These are phyloP conservation scores for Daldinia concentrica DNA, from an alignment of 495 filamentous ascomycete species.

Conservation along the genomic window DNA sequence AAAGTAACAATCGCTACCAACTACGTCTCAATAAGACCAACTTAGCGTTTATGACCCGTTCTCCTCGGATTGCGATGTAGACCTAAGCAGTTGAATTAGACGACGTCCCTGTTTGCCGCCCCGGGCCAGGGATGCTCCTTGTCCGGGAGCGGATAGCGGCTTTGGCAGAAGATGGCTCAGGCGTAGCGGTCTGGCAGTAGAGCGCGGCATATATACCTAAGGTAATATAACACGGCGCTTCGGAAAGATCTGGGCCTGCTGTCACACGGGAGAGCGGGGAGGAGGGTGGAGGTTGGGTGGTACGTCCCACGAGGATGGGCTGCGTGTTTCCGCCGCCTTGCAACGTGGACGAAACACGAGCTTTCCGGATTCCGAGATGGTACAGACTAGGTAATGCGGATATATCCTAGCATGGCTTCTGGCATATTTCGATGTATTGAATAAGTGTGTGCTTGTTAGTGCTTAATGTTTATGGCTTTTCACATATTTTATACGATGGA, in stretches of 20 bases:
- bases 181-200: slow-evolving; percentile 3
- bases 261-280: slow-evolving; percentile 15
- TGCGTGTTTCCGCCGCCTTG: slow-evolving; percentile 29
- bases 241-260: slow-evolving; percentile 18
- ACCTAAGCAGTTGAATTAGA: slow-evolving; percentile 19
- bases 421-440: not conserved
- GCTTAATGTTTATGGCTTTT: not conserved
- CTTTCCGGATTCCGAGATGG: slow-evolving; percentile 44
- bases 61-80: not conserved
- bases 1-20: not conserved
- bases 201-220: not conserved
- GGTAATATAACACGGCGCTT: not conserved
- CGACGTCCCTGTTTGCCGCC: slow-evolving; percentile 20
- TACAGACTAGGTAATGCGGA: not conserved
- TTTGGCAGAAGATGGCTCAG: slow-evolving; percentile 19
- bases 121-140: slow-evolving; percentile 20
- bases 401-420: not conserved
- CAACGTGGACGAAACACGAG: slow-evolving; percentile 36
- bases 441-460: not conserved
- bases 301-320: slow-evolving; percentile 31
- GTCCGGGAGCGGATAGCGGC: slow-evolving; percentile 21
- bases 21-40: not conserved
- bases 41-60: slow-evolving; percentile 4
- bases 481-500: not conserved
- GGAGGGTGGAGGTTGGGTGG: slow-evolving; percentile 13